Percentiles rank a stretch among this genome's conserved stretches.
Conservation (phyloP, 2,329 filamentous ascomycete species). For the Fusarium sp. region DNA sequence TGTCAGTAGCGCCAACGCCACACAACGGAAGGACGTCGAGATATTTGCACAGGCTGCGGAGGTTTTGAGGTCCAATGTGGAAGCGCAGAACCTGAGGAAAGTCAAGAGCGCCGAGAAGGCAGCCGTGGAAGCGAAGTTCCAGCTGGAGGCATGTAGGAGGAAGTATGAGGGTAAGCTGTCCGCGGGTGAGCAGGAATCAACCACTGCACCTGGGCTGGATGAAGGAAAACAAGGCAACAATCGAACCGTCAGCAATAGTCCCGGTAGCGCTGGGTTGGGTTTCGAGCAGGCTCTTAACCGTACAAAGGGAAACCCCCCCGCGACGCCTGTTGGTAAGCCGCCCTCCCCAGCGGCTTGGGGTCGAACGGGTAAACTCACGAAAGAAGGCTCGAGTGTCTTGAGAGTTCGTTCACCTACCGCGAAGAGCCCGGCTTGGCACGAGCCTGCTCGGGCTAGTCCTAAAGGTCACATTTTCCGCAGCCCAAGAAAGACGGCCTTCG, state of each 20-base stretch:
- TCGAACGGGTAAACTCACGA: neutral
- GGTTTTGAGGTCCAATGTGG: neutral
- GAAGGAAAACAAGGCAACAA: no score
- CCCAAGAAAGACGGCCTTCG: no score
- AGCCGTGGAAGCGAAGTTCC: neutral
- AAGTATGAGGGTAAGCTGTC: neutral
- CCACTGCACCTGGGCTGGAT: neutral
- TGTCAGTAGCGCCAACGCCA: neutral
- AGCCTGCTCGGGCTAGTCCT: neutral
- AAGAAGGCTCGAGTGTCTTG: neutral
- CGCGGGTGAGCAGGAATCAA: neutral
- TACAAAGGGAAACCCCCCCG: neutral
- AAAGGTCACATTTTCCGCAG: neutral
- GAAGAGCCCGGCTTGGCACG: neutral
- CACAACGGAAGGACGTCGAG: neutral
- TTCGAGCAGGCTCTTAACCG: constrained; percentile 5
- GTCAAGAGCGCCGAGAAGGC: neutral
- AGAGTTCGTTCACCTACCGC: neutral
- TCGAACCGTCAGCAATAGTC: neutral
- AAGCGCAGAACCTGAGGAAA: neutral
- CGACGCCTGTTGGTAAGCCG: neutral
- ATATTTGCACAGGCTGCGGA: neutral
- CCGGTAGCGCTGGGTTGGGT: constrained; percentile 11
- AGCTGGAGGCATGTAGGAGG: neutral
- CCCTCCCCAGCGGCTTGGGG: neutral